Evolutionary conservation across 2,329 filamentous ascomycete species (phyloP), one percentile per base, ranked within the genome.

Genomic region (Tolypocladium endophyticum): DNA sequence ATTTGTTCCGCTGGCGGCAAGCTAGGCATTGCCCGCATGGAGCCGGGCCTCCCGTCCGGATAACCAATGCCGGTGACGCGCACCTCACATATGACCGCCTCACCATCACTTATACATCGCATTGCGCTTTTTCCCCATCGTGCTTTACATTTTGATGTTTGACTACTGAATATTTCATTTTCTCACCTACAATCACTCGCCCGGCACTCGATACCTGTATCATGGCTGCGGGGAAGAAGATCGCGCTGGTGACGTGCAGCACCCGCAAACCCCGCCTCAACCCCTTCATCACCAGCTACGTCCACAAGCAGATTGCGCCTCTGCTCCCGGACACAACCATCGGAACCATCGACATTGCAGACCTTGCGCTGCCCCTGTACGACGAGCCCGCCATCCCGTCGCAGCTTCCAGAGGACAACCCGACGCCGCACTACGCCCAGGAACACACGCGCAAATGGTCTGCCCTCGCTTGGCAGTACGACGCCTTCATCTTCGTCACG

Each of bases 401-500:
- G 20, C 68, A 72, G 62, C 70, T 79, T 0, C 76, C 76, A 2
- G 65, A 62, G 0, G 62, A 61, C 7, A 64, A 66, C 12, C 59
- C 61, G 1, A 65, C 61, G 11, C 57, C 62, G 1, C 60, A 61
- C 56, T 80, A 77, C 65, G 63, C 69, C 7, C 65, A 76, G 50
- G 71, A 73, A n/a, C 72, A 78, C 67, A 74, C 74, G 39, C 72
- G 70, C n/a, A 68, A 66, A 0, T 83, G 81, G 79, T 76, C 71
- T 38, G 66, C 65, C 5, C 73, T 74, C 61, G 77, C 82, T 45
- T 63, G 67, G n/a, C 68, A 69, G 33, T 73, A 78, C 68, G 74
- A 78, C 56, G 79, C 67, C 20, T 81, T 79, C 67, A 67, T 83
- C 39, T 70, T 82, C 55, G 75, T 82, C 52, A 74, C 77, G n/a